Conservation (phyloP, 257 asterid species). For the Schizonepeta tenuifolia region DNA sequence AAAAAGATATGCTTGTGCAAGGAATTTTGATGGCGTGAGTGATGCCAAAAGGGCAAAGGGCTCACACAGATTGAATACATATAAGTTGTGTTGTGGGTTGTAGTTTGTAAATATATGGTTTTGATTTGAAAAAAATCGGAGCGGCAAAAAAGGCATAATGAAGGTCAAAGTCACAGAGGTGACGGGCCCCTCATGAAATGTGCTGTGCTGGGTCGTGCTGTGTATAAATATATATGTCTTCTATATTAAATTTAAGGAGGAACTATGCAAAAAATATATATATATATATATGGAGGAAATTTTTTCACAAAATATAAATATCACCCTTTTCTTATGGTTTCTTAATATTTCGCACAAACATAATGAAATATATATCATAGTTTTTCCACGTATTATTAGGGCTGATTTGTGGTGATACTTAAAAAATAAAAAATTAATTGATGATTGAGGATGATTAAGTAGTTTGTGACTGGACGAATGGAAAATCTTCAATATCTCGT, state of each 20-base stretch:
- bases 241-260: slow-evolving; percentile 47
- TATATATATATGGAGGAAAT: no score
- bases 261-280: no score
- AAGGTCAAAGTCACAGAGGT: slow-evolving; percentile 92
- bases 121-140: slow-evolving; percentile 42
- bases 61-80: slow-evolving; percentile 48
- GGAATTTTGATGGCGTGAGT: slow-evolving; percentile 55
- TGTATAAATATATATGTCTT: slow-evolving; percentile 49
- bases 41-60: slow-evolving; percentile 48
- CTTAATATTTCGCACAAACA: slow-evolving; percentile 26
- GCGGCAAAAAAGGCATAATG: slow-evolving; percentile 55
- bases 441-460: no score
- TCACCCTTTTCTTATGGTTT: slow-evolving; percentile 39
- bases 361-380: no score
- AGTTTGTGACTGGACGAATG: no score
- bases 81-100: slow-evolving; percentile 50
- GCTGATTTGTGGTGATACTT: no score
- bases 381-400: no score
- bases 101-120: slow-evolving; percentile 63
- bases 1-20: neutral
- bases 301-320: slow-evolving; percentile 47
- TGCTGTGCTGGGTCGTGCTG: slow-evolving; percentile 25
- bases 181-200: slow-evolving; percentile 72
- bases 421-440: no score
- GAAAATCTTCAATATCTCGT: no score